Evolutionary conservation across 106 monocot genomes (phyloP).

Genomic region (Allium fistulosum): DNA sequence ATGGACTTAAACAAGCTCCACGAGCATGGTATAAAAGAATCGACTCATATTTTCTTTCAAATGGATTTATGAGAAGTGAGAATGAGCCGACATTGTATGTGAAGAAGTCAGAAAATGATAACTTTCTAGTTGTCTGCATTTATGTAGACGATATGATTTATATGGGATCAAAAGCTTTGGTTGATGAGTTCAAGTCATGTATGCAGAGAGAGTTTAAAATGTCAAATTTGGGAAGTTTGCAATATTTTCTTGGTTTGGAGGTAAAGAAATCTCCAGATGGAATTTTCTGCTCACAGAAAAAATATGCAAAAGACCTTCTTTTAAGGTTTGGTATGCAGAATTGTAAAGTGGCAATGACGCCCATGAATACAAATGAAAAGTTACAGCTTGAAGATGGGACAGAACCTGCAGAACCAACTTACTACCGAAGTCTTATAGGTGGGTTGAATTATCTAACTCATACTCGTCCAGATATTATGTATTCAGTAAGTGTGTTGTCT

Average conservation of each 20-base stretch:
- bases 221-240: slow-evolving; percentile 1
- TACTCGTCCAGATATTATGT: slow-evolving; percentile 2
- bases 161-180: not conserved
- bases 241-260: slow-evolving; percentile 6
- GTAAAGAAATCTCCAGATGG: not conserved
- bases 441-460: slow-evolving; percentile 1
- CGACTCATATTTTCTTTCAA: not conserved
- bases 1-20: too few relatives aligned
- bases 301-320: slow-evolving; percentile 1
- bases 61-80: slow-evolving; percentile 1
- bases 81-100: slow-evolving; percentile 1
- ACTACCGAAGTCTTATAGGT: not conserved
- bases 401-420: not conserved
- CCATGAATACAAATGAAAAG: not conserved
- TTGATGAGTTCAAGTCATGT: not conserved
- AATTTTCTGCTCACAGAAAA: slow-evolving; percentile 5
- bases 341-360: not conserved
- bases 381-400: not conserved
- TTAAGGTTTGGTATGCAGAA: not conserved
- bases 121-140: slow-evolving; percentile 4
- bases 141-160: slow-evolving; percentile 20
- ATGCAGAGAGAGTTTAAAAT: not conserved
- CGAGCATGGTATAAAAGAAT: not conserved
- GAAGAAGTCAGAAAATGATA: not conserved
- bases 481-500: not conserved